These are phyloP conservation scores for Malassezia pachydermatis DNA, from an alignment of 1,284 basidiomycete species.

Conservation along the genomic window DNA sequence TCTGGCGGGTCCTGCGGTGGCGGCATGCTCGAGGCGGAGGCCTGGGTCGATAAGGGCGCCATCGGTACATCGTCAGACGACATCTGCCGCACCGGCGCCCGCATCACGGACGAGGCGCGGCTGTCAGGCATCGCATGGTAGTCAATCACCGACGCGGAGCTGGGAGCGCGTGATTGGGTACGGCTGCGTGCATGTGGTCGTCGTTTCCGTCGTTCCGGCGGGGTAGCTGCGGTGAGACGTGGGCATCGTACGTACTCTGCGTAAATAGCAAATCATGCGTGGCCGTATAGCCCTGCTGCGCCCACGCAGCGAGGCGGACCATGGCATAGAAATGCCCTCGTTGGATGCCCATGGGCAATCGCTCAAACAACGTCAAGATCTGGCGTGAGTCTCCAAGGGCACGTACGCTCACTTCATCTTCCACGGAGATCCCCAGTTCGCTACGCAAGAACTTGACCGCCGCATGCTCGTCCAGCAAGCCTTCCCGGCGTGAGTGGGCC, in stretches of 20 bases:
- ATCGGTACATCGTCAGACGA: not conserved
- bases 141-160: not conserved
- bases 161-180: not conserved
- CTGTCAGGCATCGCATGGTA: not conserved
- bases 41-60: not conserved
- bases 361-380: slow-evolving; percentile 45
- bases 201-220: not conserved
- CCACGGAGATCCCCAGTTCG: slow-evolving; percentile 34
- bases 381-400: not conserved
- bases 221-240: slow-evolving; percentile 21
- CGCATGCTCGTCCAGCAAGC: slow-evolving; percentile 41
- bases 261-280: slow-evolving; percentile 36
- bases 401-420: slow-evolving; percentile 40
- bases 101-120: not conserved
- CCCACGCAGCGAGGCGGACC: slow-evolving; percentile 42
- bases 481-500: slow-evolving; percentile 34
- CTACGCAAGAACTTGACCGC: slow-evolving; percentile 39
- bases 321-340: slow-evolving; percentile 44
- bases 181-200: slow-evolving; percentile 8
- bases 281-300: slow-evolving; percentile 32
- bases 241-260: no score
- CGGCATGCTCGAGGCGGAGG: no score
- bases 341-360: slow-evolving; percentile 35
- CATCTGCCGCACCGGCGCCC: not conserved
- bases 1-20: not conserved